Percentiles rank a stretch among this genome's conserved stretches.
Evolutionary conservation across 768 basidiomycete species (phyloP).

Genomic region (Cystobasidium ongulense): DNA sequence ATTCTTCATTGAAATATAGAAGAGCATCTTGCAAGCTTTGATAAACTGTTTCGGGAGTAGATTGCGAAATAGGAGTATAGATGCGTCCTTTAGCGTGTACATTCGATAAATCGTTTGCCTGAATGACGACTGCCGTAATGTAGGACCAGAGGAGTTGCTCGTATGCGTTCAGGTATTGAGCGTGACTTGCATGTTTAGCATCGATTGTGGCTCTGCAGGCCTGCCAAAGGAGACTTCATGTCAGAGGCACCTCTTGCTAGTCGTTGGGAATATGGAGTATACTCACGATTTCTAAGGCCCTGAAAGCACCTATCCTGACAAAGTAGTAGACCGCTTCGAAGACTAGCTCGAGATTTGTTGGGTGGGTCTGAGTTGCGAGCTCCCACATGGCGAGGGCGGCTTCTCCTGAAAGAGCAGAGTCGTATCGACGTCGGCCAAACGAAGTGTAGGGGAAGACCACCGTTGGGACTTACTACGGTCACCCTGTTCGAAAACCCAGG

Average conservation of each 20-base stretch:
- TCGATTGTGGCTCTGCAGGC: not conserved
- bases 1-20: not conserved
- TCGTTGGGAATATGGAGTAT: no score
- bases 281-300: not conserved
- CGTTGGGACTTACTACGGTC: not conserved
- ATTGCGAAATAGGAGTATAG: not conserved
- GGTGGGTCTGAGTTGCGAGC: not conserved
- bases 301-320: not conserved
- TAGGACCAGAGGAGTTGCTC: not conserved
- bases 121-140: not conserved
- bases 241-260: no score
- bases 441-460: not conserved
- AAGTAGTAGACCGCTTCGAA: not conserved
- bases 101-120: not conserved
- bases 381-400: not conserved
- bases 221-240: not conserved
- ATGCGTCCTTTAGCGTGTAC: not conserved
- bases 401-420: not conserved
- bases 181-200: not conserved
- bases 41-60: not conserved
- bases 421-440: not conserved
- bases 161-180: not conserved
- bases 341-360: not conserved
- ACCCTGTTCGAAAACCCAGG: slow-evolving; percentile 5
- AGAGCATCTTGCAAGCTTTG: not conserved